Base-by-base conservation (phyloP, 2,329 filamentous ascomycete species). In the Apiospora kogelbergensis region DNA sequence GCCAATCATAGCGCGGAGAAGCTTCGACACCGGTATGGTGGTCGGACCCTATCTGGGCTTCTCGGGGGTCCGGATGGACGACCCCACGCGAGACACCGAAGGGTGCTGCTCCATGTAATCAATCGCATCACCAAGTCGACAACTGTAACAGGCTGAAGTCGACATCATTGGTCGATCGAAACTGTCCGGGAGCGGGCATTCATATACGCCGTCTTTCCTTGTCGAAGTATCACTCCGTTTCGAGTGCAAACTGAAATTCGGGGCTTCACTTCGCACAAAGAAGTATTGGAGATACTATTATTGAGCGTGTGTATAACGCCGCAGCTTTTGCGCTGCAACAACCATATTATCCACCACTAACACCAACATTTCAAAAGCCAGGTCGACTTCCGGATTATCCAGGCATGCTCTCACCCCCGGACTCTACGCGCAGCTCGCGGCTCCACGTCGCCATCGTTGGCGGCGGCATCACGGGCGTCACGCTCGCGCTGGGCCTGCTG, bases 381-480 rank as follows among this genome's bases (percentile, higher is more conserved):
- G 30, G 20, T 22, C 4, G 17, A 13, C 40, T 3, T 30, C 20
- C 53, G 7, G n/a, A 37, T 64, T 3, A 10, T 3, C 26, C 26
- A 60, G 30, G 22, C n/a, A 72, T 71, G 70, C 42, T 68, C 3
- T 41, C 68, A 15, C 63, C 63, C 5, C 66, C 66, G 1, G 64
- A 68, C 42, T 45, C 68, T 5, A 46, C 33, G n/a, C 66, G 26
- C 24, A 66, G n/a, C 68, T 30, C 42, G 17, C 66, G 63, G 46
- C 70, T 78, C 44, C 75, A 73, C 53, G 73, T 86, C 53, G 85
- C 84, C 66, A 82, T 88, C 24, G 75, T 87, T 17, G 89, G 81
- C 71, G 87, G 79, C 67, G 88, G 81, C 73, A 87, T 83, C 69
- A 86, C 82, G 3, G 86, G 85, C 9, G 73, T 87, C 11, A 80